These are phyloP conservation scores for Nicotiana undulata DNA, from an alignment of 257 asterid species.

Conservation along the genomic window DNA sequence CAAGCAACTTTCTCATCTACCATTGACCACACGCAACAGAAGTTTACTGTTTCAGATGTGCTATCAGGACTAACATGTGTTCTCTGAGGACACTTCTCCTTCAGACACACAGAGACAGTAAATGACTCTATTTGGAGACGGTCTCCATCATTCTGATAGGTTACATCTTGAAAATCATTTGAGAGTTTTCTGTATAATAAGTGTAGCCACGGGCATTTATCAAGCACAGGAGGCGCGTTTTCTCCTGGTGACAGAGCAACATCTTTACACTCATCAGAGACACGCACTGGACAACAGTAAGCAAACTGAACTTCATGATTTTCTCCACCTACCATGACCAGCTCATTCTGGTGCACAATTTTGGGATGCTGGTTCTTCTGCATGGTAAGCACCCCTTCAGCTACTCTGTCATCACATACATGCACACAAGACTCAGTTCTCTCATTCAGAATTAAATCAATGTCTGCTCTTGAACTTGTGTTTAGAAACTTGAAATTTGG, in stretches of 20 bases:
- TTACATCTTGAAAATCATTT: conserved; percentile 23
- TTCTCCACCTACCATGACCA: conserved; percentile 23
- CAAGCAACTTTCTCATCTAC: conserved; percentile 55
- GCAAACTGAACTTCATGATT: conserved; percentile 41
- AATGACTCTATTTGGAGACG: conserved; percentile 45
- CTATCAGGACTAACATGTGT: conserved; percentile 5
- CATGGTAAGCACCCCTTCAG: conserved; percentile 50
- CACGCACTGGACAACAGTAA: conserved; percentile 33
- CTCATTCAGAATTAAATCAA: conserved; percentile 14
- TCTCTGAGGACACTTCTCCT: conserved; percentile 43
- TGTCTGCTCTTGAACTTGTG: conserved; percentile 13
- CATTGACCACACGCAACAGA: conserved; percentile 53
- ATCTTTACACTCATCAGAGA: conserved; percentile 7
- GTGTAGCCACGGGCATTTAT: conserved; percentile 20
- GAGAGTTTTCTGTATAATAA: conserved; percentile 26
- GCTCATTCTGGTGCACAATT: conserved; percentile 39
- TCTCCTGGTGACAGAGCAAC: not conserved
- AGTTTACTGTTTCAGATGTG: conserved; percentile 12
- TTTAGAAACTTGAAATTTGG: conserved; percentile 64
- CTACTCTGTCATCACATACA: conserved; percentile 55
- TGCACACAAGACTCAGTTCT: conserved; percentile 26
- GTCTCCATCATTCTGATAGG: conserved; percentile 24
- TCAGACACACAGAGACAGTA: conserved; percentile 30
- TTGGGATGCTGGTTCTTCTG: conserved; percentile 28
- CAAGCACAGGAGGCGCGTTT: conserved; percentile 8